A percentile compares a stretch with the other conserved stretches of the same genome.
These are phyloP conservation scores for Phaffomyces opuntiae DNA, from an alignment of 805 yeast genomes.

Conservation along the genomic window DNA sequence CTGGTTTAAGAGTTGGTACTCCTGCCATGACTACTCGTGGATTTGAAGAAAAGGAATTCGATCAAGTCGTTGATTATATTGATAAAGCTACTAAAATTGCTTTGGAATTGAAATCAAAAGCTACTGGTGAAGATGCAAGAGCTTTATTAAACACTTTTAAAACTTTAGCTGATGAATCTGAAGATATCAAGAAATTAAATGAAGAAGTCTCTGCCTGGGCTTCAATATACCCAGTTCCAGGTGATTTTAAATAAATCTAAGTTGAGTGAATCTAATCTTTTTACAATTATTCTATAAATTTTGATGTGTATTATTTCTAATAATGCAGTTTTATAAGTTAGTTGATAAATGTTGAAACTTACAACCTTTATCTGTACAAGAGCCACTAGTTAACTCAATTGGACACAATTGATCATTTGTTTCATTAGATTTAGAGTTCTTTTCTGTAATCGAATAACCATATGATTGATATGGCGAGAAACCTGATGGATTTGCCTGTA, in stretches of 20 bases:
- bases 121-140: slow-evolving; percentile 49
- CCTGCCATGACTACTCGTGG: slow-evolving; percentile 99
- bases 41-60: slow-evolving; percentile 80
- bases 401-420: slow-evolving; percentile 16
- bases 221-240: slow-evolving; percentile 78
- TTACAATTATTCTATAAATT: no score
- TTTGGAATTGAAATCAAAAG: slow-evolving; percentile 47
- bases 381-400: slow-evolving; percentile 16
- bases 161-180: slow-evolving; percentile 54
- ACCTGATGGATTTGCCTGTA: slow-evolving; percentile 12
- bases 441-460: slow-evolving; percentile 5
- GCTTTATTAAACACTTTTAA: slow-evolving; percentile 62
- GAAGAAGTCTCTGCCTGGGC: slow-evolving; percentile 69
- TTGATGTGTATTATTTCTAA: no score
- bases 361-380: slow-evolving; percentile 17
- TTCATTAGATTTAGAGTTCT: background rate
- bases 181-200: slow-evolving; percentile 50
- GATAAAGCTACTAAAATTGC: slow-evolving; percentile 75
- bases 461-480: slow-evolving; percentile 21
- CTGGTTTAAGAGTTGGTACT: slow-evolving; percentile 95
- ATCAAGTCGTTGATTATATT: slow-evolving; percentile 70
- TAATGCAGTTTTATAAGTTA: no score
- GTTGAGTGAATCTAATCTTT: background rate
- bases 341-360: slow-evolving; percentile 14
- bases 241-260: slow-evolving; percentile 37